Percentiles rank a stretch among this genome's conserved stretches.
Conservation (phyloP, 768 basidiomycete species). For the Hortiboletus flavorubellus region DNA sequence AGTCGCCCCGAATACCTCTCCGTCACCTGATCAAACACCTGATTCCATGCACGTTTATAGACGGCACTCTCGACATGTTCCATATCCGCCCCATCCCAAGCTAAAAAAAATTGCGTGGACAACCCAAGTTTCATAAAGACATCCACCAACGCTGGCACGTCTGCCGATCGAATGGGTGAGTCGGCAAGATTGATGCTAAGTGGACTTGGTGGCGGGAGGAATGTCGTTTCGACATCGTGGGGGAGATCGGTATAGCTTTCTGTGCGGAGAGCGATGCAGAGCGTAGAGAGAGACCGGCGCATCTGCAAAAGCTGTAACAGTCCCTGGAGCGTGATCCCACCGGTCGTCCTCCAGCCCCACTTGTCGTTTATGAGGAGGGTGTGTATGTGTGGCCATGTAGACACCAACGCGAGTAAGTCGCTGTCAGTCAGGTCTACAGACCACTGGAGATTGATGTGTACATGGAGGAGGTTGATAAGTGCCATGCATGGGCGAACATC, state of each 20-base stretch:
- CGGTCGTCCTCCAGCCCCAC: neutral
- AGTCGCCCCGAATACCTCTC: neutral
- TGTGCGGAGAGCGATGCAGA: neutral
- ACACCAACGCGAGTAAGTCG: neutral
- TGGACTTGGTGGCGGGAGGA: too few species aligned
- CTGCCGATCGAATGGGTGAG: neutral
- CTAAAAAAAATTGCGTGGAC: neutral
- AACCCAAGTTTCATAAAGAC: neutral
- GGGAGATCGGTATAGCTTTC: neutral
- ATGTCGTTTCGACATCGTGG: neutral
- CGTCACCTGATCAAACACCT: too few species aligned
- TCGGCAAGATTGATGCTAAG: neutral
- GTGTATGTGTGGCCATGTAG: neutral
- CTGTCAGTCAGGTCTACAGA: neutral
- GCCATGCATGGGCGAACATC: neutral
- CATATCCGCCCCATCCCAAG: neutral
- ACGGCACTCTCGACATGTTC: neutral
- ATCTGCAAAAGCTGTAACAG: neutral
- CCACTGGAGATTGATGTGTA: neutral
- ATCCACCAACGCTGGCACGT: neutral
- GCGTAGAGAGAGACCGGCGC: neutral
- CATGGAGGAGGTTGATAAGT: neutral
- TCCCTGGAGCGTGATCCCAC: neutral
- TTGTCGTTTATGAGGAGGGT: neutral
- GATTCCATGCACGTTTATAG: neutral